Conservation (phyloP, 805 yeast genomes). For the Candida namnaoensis region DNA sequence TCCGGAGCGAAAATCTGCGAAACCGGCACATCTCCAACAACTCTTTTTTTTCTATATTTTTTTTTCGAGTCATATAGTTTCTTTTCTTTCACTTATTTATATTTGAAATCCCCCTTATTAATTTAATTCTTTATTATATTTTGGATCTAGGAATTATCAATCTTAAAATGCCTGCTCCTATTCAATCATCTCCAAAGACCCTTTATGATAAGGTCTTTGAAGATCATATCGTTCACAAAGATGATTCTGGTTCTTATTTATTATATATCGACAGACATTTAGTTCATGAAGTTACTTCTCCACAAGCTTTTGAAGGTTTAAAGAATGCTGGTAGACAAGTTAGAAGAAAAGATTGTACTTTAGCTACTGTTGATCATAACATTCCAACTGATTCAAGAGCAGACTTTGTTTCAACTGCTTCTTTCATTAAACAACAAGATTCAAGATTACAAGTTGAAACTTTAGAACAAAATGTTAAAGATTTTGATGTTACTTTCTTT, state of each 20-base stretch:
- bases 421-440: slow-evolving; percentile 85
- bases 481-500: slow-evolving; percentile 82
- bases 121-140: not conserved
- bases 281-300: slow-evolving; percentile 98
- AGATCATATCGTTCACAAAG: slow-evolving; percentile 88
- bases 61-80: too few species aligned
- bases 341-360: slow-evolving; percentile 87
- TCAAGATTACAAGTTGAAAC: slow-evolving; percentile 90
- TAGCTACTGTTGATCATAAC: slow-evolving; percentile 95
- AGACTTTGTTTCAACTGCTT: slow-evolving; percentile 58
- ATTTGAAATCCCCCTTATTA: too few species aligned
- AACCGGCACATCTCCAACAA: too few species aligned
- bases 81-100: too few species aligned
- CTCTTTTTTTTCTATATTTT: too few species aligned
- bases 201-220: slow-evolving; percentile 94
- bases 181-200: slow-evolving; percentile 44
- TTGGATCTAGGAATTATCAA: not conserved
- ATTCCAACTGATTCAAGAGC: slow-evolving; percentile 91
- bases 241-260: slow-evolving; percentile 78
- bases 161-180: slow-evolving; percentile 19
- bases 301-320: slow-evolving; percentile 97
- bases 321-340: slow-evolving; percentile 80
- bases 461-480: slow-evolving; percentile 85
- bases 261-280: slow-evolving; percentile 94
- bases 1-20: too few species aligned